phyloP scores from a whole-genome alignment of 768 basidiomycete species.

The Mycena haematopus region DNA sequence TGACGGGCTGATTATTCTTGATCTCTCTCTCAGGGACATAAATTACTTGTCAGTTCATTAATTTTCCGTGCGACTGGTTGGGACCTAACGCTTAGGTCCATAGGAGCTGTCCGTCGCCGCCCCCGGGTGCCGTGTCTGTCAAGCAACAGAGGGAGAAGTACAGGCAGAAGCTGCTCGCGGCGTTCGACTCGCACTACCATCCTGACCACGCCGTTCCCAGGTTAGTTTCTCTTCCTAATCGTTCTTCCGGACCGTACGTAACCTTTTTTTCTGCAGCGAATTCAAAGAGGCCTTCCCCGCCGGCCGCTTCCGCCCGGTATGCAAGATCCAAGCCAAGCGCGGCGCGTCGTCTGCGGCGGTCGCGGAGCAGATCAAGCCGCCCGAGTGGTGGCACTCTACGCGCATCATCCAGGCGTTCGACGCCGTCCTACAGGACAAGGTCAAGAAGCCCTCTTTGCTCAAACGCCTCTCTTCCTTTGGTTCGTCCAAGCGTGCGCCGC shows the following conservation, averaged over 20 bases:
- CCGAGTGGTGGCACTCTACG: conserved; percentile 94
- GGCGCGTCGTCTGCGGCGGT: conserved; percentile 81
- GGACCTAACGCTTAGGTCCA: conserved; percentile 24
- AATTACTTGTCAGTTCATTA: conserved; percentile 67
- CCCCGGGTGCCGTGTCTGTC: conserved; percentile 71
- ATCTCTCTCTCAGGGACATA: conserved; percentile 61
- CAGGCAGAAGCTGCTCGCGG: conserved; percentile 71
- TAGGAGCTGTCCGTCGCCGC: conserved; percentile 82
- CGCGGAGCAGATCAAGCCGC: conserved; percentile 88
- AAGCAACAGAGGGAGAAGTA: conserved; percentile 86
- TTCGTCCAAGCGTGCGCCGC: conserved; percentile 69
- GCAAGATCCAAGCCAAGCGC: conserved; percentile 87
- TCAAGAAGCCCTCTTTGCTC: conserved; percentile 88
- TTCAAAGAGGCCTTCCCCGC: conserved; percentile 96
- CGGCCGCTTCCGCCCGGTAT: conserved; percentile 88
- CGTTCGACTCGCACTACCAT: conserved; percentile 87
- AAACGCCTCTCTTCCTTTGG: conserved; percentile 85
- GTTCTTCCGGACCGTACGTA: conserved; percentile 8
- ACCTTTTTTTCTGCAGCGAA: conserved; percentile 57
- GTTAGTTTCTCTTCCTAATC: conserved; percentile 37
- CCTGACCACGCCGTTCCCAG: conserved; percentile 87
- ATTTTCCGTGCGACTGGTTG: conserved; percentile 19
- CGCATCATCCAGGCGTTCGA: conserved; percentile 92
- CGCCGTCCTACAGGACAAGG: conserved; percentile 83
- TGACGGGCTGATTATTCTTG: conserved; percentile 9